Evolutionary conservation across 768 basidiomycete species (phyloP), one percentile per base, ranked within the genome.

Genomic region (Lentinula aciculospora): DNA sequence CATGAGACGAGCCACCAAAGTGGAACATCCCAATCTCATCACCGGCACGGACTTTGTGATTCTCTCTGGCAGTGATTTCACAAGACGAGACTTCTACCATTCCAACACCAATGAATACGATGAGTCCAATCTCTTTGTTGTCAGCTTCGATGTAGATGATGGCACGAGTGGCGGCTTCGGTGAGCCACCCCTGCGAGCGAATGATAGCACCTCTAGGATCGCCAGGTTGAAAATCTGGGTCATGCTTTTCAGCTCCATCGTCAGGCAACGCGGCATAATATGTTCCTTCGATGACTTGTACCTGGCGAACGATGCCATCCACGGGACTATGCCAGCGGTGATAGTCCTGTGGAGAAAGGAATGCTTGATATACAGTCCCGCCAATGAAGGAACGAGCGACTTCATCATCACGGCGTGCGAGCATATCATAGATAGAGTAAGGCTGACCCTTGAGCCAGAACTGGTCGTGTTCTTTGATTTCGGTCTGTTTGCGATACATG

Each of bases 321-420:
- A 81, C 69, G 34, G 81, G 82, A 37, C 71, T 66, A 63, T 79
- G 78, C 80, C 80, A 82, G 51, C 79, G 75, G 58, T 82, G 81
- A 60, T 81, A 82, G 36, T 71, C 72, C 19, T 74, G 60, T 5
- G 78, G 72, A 45, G 69, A 69, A 54, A 83, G 73, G 64, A 80
- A 80, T 1, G 74, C 79, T 61, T 82, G 80, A 62, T 74, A 71
- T 28, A 74, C 63, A 2, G 69, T 72, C 21, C 74, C 80, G 13
- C 75, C 78, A 6, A 72, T 70, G 58, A 81, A 78, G 28, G 71
- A 66, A 3, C 70, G 57, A 0, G 74, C 67, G 36, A 65, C 58
- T 1, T 66, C 61, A 48, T 78, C 72, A 31, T 72, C 59, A 29
- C 46, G 37, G 27, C 39, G 28, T 12, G 67, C 44, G 17, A 82